Conservation (phyloP, 2,329 filamentous ascomycete genomes). For the Trichoderma polysporum region DNA sequence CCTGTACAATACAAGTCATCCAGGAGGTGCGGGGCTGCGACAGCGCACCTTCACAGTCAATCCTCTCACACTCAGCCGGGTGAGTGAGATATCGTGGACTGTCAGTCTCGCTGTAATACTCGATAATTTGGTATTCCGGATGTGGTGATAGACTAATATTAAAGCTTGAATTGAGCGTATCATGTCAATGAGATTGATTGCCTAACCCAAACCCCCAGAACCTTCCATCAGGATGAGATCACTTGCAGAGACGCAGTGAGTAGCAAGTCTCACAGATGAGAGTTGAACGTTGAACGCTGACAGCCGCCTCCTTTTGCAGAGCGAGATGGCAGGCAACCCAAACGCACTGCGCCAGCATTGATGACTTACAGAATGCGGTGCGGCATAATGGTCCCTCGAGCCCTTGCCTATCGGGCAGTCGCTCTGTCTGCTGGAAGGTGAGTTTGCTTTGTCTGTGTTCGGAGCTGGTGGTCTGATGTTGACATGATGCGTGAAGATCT, state of each 20-base stretch:
- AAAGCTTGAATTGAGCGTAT: neutral
- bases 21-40: constrained; percentile 7
- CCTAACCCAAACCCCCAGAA: neutral
- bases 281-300: neutral
- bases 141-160: neutral
- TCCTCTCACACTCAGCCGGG: neutral
- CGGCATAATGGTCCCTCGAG: constrained; percentile 58
- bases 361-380: constrained; percentile 64
- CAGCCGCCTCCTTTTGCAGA: constrained; percentile 40
- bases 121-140: neutral
- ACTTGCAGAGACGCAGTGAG: constrained; percentile 41
- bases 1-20: neutral
- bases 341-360: constrained; percentile 55
- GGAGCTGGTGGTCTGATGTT: neutral
- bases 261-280: neutral
- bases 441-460: neutral
- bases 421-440: constrained; percentile 93
- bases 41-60: neutral
- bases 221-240: constrained; percentile 35
- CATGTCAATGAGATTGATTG: neutral
- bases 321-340: constrained; percentile 67
- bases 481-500: constrained; percentile 53
- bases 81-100: neutral
- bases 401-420: constrained; percentile 69
- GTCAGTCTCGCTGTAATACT: neutral